Evolutionary conservation across 129 eudicot species (phyloP).

Genomic region (Helichrysum umbraculigerum): DNA sequence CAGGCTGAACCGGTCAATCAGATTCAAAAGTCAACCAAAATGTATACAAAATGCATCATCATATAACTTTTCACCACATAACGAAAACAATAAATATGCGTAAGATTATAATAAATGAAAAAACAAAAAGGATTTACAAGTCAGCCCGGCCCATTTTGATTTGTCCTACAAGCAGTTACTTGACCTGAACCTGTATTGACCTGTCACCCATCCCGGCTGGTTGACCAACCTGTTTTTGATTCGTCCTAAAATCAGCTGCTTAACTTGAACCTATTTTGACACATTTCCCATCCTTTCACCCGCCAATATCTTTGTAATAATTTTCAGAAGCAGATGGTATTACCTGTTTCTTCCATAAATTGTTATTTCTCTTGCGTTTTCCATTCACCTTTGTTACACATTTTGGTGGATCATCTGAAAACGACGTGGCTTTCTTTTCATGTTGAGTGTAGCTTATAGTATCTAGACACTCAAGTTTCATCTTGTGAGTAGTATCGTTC

Average conservation of each 20-base stretch:
- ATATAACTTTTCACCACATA: no score
- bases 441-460: neutral
- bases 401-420: neutral
- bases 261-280: no score
- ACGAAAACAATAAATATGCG: no score
- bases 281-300: neutral
- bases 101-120: no score
- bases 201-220: no score
- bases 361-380: neutral
- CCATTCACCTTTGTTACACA: constrained; percentile 1
- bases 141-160: no score
- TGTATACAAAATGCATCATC: neutral
- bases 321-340: neutral
- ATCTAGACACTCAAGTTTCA: neutral
- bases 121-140: no score
- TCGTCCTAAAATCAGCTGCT: no score
- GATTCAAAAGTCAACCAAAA: neutral
- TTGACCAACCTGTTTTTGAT: no score
- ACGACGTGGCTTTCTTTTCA: neutral
- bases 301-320: neutral
- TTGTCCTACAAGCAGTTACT: no score
- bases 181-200: no score
- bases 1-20: neutral
- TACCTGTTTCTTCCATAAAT: neutral
- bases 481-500: neutral